Base-by-base conservation (phyloP, 148 eudicot genomes). In the Chenopodium album region DNA sequence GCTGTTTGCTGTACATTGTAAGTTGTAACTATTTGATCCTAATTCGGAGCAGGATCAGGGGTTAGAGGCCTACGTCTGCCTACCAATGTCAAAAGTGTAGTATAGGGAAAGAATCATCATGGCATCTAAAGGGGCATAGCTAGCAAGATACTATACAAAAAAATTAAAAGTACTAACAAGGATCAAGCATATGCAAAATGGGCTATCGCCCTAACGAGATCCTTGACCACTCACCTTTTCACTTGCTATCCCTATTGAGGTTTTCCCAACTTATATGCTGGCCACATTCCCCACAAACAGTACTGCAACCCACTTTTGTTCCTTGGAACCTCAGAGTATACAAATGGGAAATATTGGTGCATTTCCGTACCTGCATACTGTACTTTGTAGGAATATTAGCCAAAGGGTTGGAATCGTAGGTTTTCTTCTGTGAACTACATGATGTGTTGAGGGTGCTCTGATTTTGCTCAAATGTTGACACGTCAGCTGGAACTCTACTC, bases 261-360 rank as follows among this genome's bases (percentile, higher is more conserved):
- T 81, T 88, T 56, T 92, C 92, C 92, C 92, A 94, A 75, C 89
- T 82, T 34, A 96, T 88, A 77, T 90, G 91, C 80, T 82, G 85
- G 54, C 90, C 99, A 87, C 99, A 96, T 82, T 88, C 95, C 59
- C 99, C 99, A 65, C 99, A 96, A 26, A 94, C 69, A 10, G 97
- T 92, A 79, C 79, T 87, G 86, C 97, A 88, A 78, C 94, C 93
- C 2, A 32, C 54, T 76, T 91, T 92, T 14, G 89, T 90, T 4
- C 97, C 92, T 75, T 92, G 97, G 66, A 92, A 91, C 75, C 85
- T 88, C 9, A 94, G 89, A 23, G 95, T 90, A 47, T 94, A 81
- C 87, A 89, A 8, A 87, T 96, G 99, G 4, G 98, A 85, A 11
- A 88, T 78, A 62, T 79, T 87, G 2, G 99, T 92, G 87, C 99